phyloP scores from a whole-genome alignment of 345 rosid species.

The Arabidopsis arenosa region DNA sequence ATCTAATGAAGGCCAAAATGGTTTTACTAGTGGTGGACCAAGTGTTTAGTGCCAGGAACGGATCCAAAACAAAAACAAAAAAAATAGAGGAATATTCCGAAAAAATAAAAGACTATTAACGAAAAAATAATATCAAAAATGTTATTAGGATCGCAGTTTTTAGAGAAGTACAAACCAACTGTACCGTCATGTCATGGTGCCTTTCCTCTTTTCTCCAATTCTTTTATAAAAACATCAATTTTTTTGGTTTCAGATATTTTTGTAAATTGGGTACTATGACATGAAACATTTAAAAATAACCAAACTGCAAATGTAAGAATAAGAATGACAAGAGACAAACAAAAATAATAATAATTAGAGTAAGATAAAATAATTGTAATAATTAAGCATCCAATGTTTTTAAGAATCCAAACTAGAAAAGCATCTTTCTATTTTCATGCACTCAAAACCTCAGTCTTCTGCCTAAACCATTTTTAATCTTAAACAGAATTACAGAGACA shows the following conservation, averaged over 20 bases:
- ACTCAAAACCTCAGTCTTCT: background rate
- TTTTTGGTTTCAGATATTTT: constrained; percentile 7
- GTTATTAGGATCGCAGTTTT: background rate
- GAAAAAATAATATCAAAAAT: background rate
- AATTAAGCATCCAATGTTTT: constrained; percentile 45
- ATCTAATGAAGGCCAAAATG: constrained; percentile 24
- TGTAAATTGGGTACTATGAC: constrained; percentile 16
- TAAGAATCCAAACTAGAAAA: constrained; percentile 29
- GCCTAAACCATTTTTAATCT: constrained; percentile 3
- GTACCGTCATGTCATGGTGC: constrained; percentile 40
- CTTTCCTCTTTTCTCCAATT: constrained; percentile 14
- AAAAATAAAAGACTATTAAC: constrained; percentile 22
- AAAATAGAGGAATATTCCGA: constrained; percentile 26
- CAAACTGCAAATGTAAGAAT: background rate
- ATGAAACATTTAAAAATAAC: constrained; percentile 12
- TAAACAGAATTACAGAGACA: background rate
- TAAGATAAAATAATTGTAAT: constrained; percentile 2
- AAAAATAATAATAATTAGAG: background rate
- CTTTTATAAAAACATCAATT: background rate
- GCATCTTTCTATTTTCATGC: constrained; percentile 24
- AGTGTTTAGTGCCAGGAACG: background rate
- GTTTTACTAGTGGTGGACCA: constrained; percentile 23
- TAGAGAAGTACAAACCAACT: constrained; percentile 39
- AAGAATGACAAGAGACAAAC: constrained; percentile 5
- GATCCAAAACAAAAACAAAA: background rate